Conservation (phyloP, 306 rosid genomes). For the Rosa chinensis region DNA sequence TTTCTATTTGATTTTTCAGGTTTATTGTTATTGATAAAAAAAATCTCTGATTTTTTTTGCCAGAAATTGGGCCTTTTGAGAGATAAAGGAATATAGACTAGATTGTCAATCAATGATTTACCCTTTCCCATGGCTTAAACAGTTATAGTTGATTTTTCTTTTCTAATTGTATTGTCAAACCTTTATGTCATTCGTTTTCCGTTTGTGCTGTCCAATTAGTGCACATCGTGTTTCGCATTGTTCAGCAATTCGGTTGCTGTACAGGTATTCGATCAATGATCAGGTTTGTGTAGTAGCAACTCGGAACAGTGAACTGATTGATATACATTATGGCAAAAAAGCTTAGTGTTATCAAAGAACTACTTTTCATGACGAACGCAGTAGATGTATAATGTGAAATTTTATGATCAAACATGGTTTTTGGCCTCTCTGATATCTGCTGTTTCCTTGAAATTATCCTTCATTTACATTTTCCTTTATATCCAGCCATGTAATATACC, state of each 20-base stretch:
- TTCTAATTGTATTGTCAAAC: too few relatives aligned
- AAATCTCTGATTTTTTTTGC: too few relatives aligned
- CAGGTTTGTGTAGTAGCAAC: background rate
- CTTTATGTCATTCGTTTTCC: too few relatives aligned
- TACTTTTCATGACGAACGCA: background rate
- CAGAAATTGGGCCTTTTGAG: too few relatives aligned
- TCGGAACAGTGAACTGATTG: background rate
- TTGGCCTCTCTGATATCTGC: background rate
- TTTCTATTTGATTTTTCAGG: too few relatives aligned
- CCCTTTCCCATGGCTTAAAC: too few relatives aligned
- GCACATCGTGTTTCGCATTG: too few relatives aligned
- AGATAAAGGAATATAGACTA: too few relatives aligned
- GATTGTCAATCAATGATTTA: too few relatives aligned
- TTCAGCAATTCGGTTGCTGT: background rate
- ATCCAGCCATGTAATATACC: background rate
- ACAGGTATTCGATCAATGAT: background rate
- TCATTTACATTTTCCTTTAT: background rate
- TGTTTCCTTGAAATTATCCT: background rate
- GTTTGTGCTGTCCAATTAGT: background rate
- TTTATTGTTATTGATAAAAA: too few relatives aligned
- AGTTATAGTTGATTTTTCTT: too few relatives aligned
- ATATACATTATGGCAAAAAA: background rate
- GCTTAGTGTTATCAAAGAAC: background rate
- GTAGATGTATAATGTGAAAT: background rate
- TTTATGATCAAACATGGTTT: background rate